Percentiles rank a stretch among this genome's conserved stretches.
These are phyloP conservation scores for Canavalia gladiata DNA, from an alignment of 306 rosid genomes.

Conservation along the genomic window DNA sequence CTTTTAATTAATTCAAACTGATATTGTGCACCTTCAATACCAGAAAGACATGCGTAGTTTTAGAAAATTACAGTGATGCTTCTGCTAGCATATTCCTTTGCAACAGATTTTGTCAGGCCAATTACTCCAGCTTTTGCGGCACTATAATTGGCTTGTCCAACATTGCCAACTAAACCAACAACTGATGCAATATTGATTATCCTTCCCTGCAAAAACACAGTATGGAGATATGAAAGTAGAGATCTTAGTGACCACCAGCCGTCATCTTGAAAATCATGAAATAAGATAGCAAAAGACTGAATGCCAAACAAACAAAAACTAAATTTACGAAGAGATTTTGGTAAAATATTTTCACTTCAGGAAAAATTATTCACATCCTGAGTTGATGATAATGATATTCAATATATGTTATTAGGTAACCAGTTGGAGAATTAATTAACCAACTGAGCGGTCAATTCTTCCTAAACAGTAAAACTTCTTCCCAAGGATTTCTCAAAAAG, in stretches of 20 bases:
- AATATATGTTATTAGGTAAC: not conserved
- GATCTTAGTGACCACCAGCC: conserved; percentile 26
- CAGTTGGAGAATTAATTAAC: conserved; percentile 1
- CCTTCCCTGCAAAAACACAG: conserved; percentile 78
- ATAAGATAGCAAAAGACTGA: conserved; percentile 10
- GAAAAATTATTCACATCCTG: conserved; percentile 13
- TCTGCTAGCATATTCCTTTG: conserved; percentile 92
- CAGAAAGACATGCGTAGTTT: conserved; percentile 34
- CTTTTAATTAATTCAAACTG: conserved; percentile 35
- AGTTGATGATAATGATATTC: conserved; percentile 7
- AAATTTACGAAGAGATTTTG: not conserved
- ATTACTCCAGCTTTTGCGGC: conserved; percentile 99
- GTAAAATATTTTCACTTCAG: conserved; percentile 18
- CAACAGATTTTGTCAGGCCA: conserved; percentile 90
- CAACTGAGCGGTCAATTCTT: conserved; percentile 8
- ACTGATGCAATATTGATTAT: conserved; percentile 94
- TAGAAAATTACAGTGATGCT: conserved; percentile 72
- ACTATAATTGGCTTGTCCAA: conserved; percentile 97
- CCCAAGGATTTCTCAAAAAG: conserved; percentile 21
- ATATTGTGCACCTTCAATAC: not conserved
- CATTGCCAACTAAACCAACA: conserved; percentile 93
- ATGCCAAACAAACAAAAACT: not conserved
- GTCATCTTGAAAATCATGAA: conserved; percentile 23
- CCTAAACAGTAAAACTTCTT: not conserved
- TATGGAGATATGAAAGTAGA: conserved; percentile 17